Base-by-base conservation (phyloP, 768 basidiomycete species). In the Melanogaster broomeanus region DNA sequence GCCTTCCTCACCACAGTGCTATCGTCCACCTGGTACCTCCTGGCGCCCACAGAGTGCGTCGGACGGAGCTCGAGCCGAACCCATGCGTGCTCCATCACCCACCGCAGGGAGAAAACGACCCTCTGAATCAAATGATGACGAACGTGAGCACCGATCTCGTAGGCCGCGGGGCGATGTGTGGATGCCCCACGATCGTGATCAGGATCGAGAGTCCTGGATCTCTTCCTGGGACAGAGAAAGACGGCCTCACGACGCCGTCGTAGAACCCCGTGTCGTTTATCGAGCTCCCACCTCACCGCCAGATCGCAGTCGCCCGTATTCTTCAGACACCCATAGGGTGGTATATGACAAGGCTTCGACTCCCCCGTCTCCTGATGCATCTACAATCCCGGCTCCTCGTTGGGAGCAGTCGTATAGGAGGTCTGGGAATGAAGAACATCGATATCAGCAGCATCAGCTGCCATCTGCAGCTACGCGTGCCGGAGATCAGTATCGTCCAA, bases 131-230 rank as follows among this genome's bases (percentile, higher is more conserved):
- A 38, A 27, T 28, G 56, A 68, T n/a, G 54, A 52, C 46, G 63
- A 69, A 9, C 28, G 58, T 27, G 41, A 37, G 35, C 56, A 44
- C 38, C 56, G 63, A 46, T 53, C 40, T 1, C 66, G 68, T 19
- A 68, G 58, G 44, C 60, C 49, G 13, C 64, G 68, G 31, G 51
- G 24, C 27, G 56, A 66, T 54, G 25, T 11, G 25, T 60, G 63
- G 67, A 24, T 28, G 5, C 45, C 61, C 27, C 46, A 43, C 42
- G 57, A 58, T 41, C 30, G 39, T 15, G 54, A 53, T 25, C 49
- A 34, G 19, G 43, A 53, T 8, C 25, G 45, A 45, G 22, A 38
- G 40, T 39, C 19, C 4, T 15, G 19, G 57, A 54, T 11, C 30
- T 37, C 3, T 52, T 49, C 38, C 59, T 49, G 47, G 19, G 31